These are phyloP conservation scores for Mesostigma viride DNA, from an alignment of 139 green algal species.

Conservation along the genomic window DNA sequence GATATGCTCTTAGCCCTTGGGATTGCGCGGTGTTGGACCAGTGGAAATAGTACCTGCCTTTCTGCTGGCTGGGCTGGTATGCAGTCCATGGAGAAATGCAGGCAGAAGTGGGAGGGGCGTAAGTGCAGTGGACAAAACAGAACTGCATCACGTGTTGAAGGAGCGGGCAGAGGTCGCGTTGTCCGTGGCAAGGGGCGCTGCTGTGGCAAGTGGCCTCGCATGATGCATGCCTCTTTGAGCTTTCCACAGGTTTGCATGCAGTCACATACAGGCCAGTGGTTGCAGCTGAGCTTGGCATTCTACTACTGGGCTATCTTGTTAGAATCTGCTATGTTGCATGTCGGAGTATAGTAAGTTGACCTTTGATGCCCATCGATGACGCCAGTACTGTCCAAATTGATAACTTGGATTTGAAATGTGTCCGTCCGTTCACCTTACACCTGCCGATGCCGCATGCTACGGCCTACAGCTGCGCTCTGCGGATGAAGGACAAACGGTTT, in stretches of 20 bases:
- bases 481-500: constrained; percentile 50
- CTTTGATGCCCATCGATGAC: neutral
- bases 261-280: too few relatives aligned
- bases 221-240: too few relatives aligned
- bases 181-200: too few relatives aligned
- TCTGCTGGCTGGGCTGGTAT: too few relatives aligned
- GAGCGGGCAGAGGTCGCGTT: too few relatives aligned
- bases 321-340: neutral
- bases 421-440: neutral
- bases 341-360: neutral
- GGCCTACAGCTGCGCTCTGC: constrained; percentile 37
- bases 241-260: too few relatives aligned
- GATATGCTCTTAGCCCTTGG: neutral
- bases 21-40: neutral
- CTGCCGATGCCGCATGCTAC: neutral
- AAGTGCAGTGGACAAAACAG: too few relatives aligned
- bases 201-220: too few relatives aligned
- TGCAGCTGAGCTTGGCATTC: too few relatives aligned
- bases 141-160: too few relatives aligned
- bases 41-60: neutral
- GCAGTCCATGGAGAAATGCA: too few relatives aligned
- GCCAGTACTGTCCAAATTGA: neutral
- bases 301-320: neutral
- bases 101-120: too few relatives aligned
- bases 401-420: neutral